Conservation (phyloP, 2,329 filamentous ascomycete species). For the Cladophialophora immunda region DNA sequence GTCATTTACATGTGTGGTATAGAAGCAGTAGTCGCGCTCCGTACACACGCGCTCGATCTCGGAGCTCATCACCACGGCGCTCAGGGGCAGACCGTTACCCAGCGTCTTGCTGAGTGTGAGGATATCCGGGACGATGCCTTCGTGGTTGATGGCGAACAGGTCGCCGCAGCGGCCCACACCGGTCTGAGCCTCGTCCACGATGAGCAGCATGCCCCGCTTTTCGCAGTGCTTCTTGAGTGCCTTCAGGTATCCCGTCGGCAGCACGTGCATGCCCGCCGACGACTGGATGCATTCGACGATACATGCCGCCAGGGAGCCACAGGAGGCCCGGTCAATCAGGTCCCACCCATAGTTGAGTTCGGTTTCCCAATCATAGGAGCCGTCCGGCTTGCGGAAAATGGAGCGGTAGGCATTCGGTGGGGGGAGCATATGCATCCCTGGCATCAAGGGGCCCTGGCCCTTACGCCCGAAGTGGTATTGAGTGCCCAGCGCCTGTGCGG, state of each 20-base stretch:
- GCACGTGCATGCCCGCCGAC: constrained; percentile 67
- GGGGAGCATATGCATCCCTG: constrained; percentile 66
- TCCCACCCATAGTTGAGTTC: constrained; percentile 71
- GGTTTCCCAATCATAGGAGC: constrained; percentile 70
- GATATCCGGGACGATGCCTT: constrained; percentile 66
- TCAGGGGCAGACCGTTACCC: constrained; percentile 67
- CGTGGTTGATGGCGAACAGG: constrained; percentile 68
- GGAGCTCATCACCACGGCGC: constrained; percentile 64
- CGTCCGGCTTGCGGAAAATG: constrained; percentile 66
- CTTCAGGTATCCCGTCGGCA: constrained; percentile 67
- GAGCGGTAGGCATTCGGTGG: constrained; percentile 70
- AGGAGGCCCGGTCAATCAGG: constrained; percentile 67
- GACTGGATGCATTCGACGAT: constrained; percentile 69
- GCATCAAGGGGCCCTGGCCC: constrained; percentile 58
- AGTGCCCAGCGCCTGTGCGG: constrained; percentile 60
- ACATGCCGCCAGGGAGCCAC: constrained; percentile 69
- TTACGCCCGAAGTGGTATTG: constrained; percentile 64
- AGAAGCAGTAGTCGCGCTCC: constrained; percentile 63
- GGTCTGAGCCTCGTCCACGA: constrained; percentile 69
- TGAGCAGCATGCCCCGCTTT: constrained; percentile 65
- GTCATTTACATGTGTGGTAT: constrained; percentile 71
- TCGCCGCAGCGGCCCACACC: constrained; percentile 64
- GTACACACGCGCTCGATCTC: constrained; percentile 60
- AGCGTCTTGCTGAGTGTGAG: constrained; percentile 69
- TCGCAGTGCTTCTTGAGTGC: constrained; percentile 64